Evolutionary conservation across 208 protist species (phyloP).

Genomic region (Crithidia bombi): DNA sequence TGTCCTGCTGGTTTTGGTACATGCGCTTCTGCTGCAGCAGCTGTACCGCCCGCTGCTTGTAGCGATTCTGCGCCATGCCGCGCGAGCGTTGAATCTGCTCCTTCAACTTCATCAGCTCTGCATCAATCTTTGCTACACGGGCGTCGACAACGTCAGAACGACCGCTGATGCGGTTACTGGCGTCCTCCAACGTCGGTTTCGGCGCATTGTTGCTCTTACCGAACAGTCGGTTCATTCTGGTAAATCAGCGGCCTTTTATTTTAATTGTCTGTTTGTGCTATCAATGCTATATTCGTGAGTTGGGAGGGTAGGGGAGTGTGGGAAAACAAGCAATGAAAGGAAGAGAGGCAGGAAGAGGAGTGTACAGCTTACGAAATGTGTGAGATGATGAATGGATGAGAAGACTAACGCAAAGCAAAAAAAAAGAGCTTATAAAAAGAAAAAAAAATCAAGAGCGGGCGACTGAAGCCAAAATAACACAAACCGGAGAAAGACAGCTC

Average conservation of each 20-base stretch:
- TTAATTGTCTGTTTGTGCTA: too few species aligned
- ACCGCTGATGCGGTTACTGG: slow-evolving; percentile 64
- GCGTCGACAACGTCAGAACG: slow-evolving; percentile 82
- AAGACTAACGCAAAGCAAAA: too few species aligned
- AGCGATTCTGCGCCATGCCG: slow-evolving; percentile 76
- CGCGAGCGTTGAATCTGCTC: slow-evolving; percentile 77
- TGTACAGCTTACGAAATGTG: too few species aligned
- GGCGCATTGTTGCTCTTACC: slow-evolving; percentile 72
- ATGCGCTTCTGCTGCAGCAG: slow-evolving; percentile 93
- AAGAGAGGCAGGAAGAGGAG: slow-evolving; percentile 15
- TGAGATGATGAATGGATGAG: too few species aligned
- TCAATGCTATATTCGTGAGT: not conserved
- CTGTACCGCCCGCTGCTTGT: slow-evolving; percentile 91
- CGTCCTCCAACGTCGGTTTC: slow-evolving; percentile 89
- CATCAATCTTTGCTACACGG: slow-evolving; percentile 87
- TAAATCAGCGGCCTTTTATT: too few species aligned
- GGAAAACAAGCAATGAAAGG: too few species aligned
- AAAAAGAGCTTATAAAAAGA: too few species aligned
- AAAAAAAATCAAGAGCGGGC: too few species aligned
- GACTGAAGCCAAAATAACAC: too few species aligned
- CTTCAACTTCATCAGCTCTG: slow-evolving; percentile 86
- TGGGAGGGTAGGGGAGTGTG: too few species aligned
- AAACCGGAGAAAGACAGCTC: too few species aligned
- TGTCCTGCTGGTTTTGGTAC: slow-evolving; percentile 92
- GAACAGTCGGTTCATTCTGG: slow-evolving; percentile 90